phyloP scores from a whole-genome alignment of 306 rosid genomes.

The Rubus idaeus region DNA sequence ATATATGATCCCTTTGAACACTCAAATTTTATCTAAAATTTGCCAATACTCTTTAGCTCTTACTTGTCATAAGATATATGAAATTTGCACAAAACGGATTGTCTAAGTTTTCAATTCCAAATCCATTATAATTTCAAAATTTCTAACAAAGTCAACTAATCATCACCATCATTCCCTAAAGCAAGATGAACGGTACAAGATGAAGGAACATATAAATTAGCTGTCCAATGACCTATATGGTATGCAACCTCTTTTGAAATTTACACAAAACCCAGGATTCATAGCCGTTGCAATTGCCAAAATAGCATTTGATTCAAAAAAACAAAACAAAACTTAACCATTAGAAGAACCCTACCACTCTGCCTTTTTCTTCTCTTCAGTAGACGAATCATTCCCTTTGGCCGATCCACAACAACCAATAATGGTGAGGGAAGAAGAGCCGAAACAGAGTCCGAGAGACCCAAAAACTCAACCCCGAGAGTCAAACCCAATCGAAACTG shows the following conservation, averaged over 20 bases:
- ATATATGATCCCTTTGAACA: too few relatives aligned
- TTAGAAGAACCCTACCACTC: constrained; percentile 18
- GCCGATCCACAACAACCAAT: background rate
- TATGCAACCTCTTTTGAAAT: background rate
- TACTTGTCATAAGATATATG: too few relatives aligned
- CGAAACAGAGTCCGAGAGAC: constrained; percentile 33
- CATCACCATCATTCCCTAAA: too few relatives aligned
- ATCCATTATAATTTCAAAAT: too few relatives aligned
- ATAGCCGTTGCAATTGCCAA: constrained; percentile 49
- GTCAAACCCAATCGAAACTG: constrained; percentile 17
- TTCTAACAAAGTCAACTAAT: too few relatives aligned
- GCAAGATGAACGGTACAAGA: background rate
- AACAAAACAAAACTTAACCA: constrained; percentile 39
- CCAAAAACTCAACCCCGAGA: constrained; percentile 21
- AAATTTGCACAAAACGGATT: too few relatives aligned
- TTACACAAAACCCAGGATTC: background rate
- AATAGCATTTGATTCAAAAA: constrained; percentile 20
- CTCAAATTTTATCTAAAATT: too few relatives aligned
- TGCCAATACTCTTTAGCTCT: too few relatives aligned
- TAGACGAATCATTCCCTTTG: background rate
- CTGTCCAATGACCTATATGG: background rate
- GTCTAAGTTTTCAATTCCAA: too few relatives aligned
- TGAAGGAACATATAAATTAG: background rate
- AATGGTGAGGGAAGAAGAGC: constrained; percentile 52
- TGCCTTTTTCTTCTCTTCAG: constrained; percentile 4